Evolutionary conservation across 2,329 filamentous ascomycete genomes (phyloP).

Genomic region (Daldinia eschscholtzii): DNA sequence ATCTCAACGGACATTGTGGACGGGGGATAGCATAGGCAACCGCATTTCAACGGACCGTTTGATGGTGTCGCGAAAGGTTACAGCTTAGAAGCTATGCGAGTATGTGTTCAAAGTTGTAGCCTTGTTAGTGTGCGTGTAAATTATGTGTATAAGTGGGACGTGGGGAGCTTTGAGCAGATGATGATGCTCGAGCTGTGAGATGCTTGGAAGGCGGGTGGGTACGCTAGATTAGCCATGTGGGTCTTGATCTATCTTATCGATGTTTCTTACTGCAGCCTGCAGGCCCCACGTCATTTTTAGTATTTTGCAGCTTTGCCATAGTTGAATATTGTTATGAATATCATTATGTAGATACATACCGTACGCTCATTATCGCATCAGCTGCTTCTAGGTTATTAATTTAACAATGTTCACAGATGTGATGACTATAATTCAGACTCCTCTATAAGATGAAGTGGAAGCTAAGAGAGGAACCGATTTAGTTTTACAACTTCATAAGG

Average conservation of each 20-base stretch:
- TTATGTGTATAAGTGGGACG: constrained; percentile 14
- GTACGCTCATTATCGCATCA: neutral
- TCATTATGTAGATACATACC: neutral
- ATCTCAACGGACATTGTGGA: constrained; percentile 68
- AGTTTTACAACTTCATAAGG: neutral
- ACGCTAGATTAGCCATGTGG: constrained; percentile 19
- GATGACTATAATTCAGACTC: neutral
- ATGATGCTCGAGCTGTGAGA: neutral
- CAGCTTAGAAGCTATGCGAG: constrained; percentile 5
- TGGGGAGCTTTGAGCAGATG: constrained; percentile 12
- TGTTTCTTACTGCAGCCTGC: constrained; percentile 11
- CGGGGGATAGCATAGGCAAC: constrained; percentile 45
- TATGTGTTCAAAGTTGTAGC: constrained; percentile 15
- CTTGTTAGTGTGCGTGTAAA: constrained; percentile 5
- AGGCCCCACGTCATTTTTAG: constrained; percentile 38
- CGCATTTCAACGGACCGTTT: constrained; percentile 42
- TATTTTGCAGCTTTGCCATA: neutral
- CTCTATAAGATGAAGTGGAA: neutral
- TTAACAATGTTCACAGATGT: constrained; percentile 29
- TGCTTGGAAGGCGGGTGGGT: neutral
- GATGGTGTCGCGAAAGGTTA: constrained; percentile 27
- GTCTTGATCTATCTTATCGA: constrained; percentile 16
- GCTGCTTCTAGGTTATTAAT: constrained; percentile 12
- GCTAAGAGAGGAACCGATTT: neutral
- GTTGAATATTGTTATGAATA: constrained; percentile 5